phyloP scores from a whole-genome alignment of 2,329 filamentous ascomycete species.

The Biscogniauxia mediterranea region DNA sequence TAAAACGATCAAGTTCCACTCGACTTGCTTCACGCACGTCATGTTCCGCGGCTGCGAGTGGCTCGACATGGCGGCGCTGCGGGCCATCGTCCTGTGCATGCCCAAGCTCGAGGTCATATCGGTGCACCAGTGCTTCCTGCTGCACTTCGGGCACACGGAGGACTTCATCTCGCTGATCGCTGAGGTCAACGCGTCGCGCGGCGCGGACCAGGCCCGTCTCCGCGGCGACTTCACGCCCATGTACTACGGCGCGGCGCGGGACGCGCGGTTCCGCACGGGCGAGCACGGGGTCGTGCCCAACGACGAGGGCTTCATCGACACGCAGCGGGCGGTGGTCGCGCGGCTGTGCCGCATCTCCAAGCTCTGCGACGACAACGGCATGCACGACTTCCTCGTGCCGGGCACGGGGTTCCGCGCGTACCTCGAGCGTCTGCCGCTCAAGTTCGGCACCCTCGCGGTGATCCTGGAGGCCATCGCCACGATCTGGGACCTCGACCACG shows the following conservation, averaged over 20 bases:
- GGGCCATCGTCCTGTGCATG: slow-evolving; percentile 17
- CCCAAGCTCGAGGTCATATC: slow-evolving; percentile 23
- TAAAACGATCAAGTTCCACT: slow-evolving; percentile 10
- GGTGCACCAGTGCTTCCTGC: slow-evolving; percentile 31
- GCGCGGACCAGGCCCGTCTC: background rate
- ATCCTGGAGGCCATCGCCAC: slow-evolving; percentile 23
- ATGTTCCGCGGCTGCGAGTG: slow-evolving; percentile 26
- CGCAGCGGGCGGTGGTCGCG: slow-evolving; percentile 13
- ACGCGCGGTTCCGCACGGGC: slow-evolving; percentile 7
- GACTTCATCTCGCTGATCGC: slow-evolving; percentile 19
- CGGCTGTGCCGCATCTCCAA: slow-evolving; percentile 13
- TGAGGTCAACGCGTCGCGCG: slow-evolving; percentile 12
- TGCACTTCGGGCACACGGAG: slow-evolving; percentile 25
- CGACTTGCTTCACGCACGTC: slow-evolving; percentile 19
- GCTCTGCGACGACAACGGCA: slow-evolving; percentile 10
- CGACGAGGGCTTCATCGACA: slow-evolving; percentile 17
- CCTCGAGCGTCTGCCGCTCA: slow-evolving; percentile 27
- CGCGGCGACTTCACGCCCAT: slow-evolving; percentile 19
- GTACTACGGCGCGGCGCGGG: slow-evolving; percentile 22
- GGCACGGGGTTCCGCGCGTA: slow-evolving; percentile 28
- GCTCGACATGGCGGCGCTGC: slow-evolving; percentile 21
- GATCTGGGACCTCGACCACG: slow-evolving; percentile 10
- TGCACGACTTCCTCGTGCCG: slow-evolving; percentile 23
- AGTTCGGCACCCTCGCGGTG: slow-evolving; percentile 8
- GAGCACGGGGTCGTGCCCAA: slow-evolving; percentile 26